phyloP scores from a whole-genome alignment of 2,329 filamentous ascomycete genomes.

The Alternaria gansuensis region DNA sequence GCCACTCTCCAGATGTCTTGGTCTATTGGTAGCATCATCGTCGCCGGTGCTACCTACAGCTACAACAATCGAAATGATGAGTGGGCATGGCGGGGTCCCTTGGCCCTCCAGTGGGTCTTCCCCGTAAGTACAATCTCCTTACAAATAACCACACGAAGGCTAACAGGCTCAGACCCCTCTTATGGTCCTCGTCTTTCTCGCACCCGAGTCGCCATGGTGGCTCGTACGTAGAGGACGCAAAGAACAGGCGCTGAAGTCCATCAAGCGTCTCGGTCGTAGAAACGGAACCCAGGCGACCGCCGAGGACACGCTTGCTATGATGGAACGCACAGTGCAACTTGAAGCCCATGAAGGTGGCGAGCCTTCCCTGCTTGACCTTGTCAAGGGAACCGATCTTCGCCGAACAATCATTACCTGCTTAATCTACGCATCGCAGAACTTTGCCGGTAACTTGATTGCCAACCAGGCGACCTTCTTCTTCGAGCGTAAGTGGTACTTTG shows the following conservation, averaged over 20 bases:
- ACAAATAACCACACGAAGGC: constrained; percentile 61
- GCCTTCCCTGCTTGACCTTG: constrained; percentile 61
- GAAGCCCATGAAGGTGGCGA: constrained; percentile 58
- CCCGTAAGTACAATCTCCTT: constrained; percentile 32
- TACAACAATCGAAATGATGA: constrained; percentile 55
- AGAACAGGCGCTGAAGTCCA: constrained; percentile 56
- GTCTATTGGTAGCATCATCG: constrained; percentile 69
- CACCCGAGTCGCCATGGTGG: constrained; percentile 52
- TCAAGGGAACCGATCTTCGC: constrained; percentile 63
- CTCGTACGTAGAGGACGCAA: constrained; percentile 56
- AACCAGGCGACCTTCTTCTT: constrained; percentile 71
- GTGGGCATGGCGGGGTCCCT: constrained; percentile 37
- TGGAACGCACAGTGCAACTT: constrained; percentile 65
- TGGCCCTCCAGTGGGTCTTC: constrained; percentile 55
- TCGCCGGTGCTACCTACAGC: constrained; percentile 64
- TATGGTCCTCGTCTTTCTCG: constrained; percentile 55
- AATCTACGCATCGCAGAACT: constrained; percentile 67
- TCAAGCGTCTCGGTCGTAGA: constrained; percentile 60
- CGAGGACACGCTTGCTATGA: constrained; percentile 64
- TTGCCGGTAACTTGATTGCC: constrained; percentile 68
- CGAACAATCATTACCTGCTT: constrained; percentile 64
- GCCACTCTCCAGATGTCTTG: constrained; percentile 72
- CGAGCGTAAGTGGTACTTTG: constrained; percentile 53
- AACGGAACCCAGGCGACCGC: constrained; percentile 50
- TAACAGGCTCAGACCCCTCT: constrained; percentile 65